These are phyloP conservation scores for Avena insularis DNA, from an alignment of 176 grass and related monocot genomes.

Conservation along the genomic window DNA sequence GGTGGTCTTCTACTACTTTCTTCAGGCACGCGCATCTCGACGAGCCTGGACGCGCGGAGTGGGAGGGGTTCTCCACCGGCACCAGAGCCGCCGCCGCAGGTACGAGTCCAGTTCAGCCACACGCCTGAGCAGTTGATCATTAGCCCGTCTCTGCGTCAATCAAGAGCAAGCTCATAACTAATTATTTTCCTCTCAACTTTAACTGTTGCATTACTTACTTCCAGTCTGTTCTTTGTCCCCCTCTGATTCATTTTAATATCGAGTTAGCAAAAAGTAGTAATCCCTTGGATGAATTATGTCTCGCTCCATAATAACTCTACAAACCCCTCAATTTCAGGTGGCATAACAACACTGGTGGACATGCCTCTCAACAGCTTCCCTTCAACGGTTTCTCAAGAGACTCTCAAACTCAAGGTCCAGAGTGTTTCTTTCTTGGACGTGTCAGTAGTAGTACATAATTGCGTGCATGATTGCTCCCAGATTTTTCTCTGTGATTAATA, in stretches of 20 bases:
- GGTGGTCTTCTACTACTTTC: not conserved
- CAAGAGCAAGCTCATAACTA: not conserved
- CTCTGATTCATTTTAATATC: too few relatives aligned
- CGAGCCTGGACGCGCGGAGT: slow-evolving; percentile 83
- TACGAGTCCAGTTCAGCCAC: too few relatives aligned
- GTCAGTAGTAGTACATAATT: not conserved
- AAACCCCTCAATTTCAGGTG: slow-evolving; percentile 61
- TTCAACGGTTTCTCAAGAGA: slow-evolving; percentile 87
- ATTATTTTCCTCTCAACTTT: too few relatives aligned
- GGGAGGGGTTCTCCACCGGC: slow-evolving; percentile 95
- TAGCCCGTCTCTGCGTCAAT: not conserved
- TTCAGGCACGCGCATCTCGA: slow-evolving; percentile 90
- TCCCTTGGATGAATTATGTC: not conserved
- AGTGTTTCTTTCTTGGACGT: slow-evolving; percentile 6
- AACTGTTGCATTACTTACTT: too few relatives aligned
- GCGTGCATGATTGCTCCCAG: not conserved
- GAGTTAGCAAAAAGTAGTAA: not conserved
- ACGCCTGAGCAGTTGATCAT: not conserved
- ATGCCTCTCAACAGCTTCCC: slow-evolving; percentile 98
- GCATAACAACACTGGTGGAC: slow-evolving; percentile 90
- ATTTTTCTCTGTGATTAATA: slow-evolving; percentile 13
- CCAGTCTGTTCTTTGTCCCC: too few relatives aligned
- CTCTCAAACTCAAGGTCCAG: slow-evolving; percentile 83
- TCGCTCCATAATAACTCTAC: not conserved
- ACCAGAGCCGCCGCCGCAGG: slow-evolving; percentile 94